These are phyloP conservation scores for Daldinia vernicosa DNA, from an alignment of 495 filamentous ascomycete species.

Conservation along the genomic window DNA sequence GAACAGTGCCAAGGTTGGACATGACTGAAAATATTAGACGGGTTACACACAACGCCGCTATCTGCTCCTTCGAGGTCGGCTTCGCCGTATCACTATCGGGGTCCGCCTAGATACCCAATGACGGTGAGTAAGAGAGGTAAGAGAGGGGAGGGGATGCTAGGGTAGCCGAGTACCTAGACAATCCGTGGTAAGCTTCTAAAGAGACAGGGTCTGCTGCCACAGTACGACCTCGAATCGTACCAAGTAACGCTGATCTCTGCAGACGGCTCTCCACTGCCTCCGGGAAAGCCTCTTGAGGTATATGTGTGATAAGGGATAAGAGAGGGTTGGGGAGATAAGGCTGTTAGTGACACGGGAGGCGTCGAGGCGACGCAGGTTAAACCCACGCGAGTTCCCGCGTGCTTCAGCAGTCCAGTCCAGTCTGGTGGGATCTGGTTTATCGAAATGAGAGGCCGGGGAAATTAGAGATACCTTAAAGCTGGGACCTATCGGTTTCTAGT, in stretches of 20 bases:
- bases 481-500: constrained; percentile 36
- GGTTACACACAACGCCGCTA: constrained; percentile 15
- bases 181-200: constrained; percentile 20
- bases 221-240: constrained; percentile 39
- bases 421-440: constrained; percentile 38
- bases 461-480: constrained; percentile 35
- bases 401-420: constrained; percentile 24
- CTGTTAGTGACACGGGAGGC: constrained; percentile 34
- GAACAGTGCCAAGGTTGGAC: constrained; percentile 58
- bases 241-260: constrained; percentile 36
- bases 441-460: constrained; percentile 27
- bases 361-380: constrained; percentile 24
- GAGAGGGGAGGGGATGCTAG: constrained; percentile 24
- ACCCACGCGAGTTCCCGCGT: constrained; percentile 38
- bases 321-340: constrained; percentile 37
- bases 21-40: constrained; percentile 50
- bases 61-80: constrained; percentile 23
- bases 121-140: constrained; percentile 17
- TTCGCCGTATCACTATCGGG: constrained; percentile 29
- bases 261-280: constrained; percentile 21
- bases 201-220: constrained; percentile 29
- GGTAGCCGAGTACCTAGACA: constrained; percentile 20
- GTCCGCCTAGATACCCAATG: constrained; percentile 26
- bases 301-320: constrained; percentile 29
- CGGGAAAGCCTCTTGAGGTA: constrained; percentile 16